These are phyloP conservation scores for Aureobasidium lini DNA, from an alignment of 2,329 filamentous ascomycete species.

Conservation along the genomic window DNA sequence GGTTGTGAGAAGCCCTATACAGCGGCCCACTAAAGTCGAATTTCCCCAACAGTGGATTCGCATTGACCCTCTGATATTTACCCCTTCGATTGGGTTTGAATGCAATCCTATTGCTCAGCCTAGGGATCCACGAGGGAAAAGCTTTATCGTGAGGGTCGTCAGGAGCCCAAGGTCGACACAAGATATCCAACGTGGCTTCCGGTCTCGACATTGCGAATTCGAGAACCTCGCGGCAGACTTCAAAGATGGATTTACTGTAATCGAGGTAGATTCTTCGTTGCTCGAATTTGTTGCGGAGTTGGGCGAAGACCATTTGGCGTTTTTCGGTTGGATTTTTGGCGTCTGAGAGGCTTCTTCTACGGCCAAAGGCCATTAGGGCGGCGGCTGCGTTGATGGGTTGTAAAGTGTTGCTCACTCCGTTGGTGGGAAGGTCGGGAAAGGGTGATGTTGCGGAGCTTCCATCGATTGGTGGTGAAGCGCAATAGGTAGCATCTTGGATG, in stretches of 20 bases:
- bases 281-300: not conserved
- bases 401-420: not conserved
- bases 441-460: not conserved
- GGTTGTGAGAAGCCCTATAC: not conserved
- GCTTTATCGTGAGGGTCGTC: not conserved
- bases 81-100: not conserved
- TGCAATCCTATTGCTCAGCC: not conserved
- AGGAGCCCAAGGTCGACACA: slow-evolving; percentile 14
- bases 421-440: not conserved
- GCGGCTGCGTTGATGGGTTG: not conserved
- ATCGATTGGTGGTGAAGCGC: not conserved
- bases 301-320: not conserved
- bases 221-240: slow-evolving; percentile 13
- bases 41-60: slow-evolving; percentile 13
- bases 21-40: not conserved
- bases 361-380: not conserved
- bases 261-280: slow-evolving; percentile 8
- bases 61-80: slow-evolving; percentile 10
- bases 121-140: slow-evolving; percentile 12
- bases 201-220: slow-evolving; percentile 3
- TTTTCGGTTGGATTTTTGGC: not conserved
- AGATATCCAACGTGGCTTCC: slow-evolving; percentile 8
- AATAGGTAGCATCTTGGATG: not conserved
- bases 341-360: not conserved
- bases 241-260: slow-evolving; percentile 13